Evolutionary conservation across 345 rosid species (phyloP).

Genomic region (Lumnitzera littorea): DNA sequence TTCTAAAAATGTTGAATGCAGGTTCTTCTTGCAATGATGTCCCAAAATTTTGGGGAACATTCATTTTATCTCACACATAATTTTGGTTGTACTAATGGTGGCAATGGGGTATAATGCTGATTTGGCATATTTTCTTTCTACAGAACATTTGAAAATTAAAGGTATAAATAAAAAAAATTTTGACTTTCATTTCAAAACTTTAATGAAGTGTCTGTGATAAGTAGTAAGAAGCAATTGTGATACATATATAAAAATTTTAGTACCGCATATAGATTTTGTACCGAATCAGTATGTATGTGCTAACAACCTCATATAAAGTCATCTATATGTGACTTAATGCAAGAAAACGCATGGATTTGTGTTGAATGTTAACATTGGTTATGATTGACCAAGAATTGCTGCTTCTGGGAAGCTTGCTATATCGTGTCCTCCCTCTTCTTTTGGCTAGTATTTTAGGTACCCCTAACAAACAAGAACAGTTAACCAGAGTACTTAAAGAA

Average conservation of each 20-base stretch:
- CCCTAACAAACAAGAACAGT: slow-evolving; percentile 56
- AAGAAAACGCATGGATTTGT: neutral
- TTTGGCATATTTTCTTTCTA: slow-evolving; percentile 56
- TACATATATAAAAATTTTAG: too few relatives aligned
- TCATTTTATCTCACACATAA: slow-evolving; percentile 57
- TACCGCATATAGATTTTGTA: too few relatives aligned
- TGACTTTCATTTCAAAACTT: too few relatives aligned
- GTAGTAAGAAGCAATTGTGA: too few relatives aligned
- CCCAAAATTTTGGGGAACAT: slow-evolving; percentile 61
- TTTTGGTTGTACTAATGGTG: slow-evolving; percentile 70
- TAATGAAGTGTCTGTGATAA: too few relatives aligned
- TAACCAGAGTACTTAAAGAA: slow-evolving; percentile 70
- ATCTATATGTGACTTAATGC: too few relatives aligned
- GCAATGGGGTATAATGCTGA: slow-evolving; percentile 81
- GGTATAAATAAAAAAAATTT: too few relatives aligned
- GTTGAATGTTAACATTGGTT: slow-evolving; percentile 3
- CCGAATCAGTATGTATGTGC: too few relatives aligned
- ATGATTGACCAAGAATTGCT: slow-evolving; percentile 56
- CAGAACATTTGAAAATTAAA: slow-evolving; percentile 49
- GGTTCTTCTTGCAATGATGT: slow-evolving; percentile 79
- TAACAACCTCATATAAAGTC: too few relatives aligned
- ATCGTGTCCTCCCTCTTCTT: slow-evolving; percentile 52
- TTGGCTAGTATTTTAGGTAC: slow-evolving; percentile 90
- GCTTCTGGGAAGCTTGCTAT: slow-evolving; percentile 67
- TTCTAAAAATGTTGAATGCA: slow-evolving; percentile 28